Evolutionary conservation across 306 rosid genomes (phyloP).

Genomic region (Pyrus communis): DNA sequence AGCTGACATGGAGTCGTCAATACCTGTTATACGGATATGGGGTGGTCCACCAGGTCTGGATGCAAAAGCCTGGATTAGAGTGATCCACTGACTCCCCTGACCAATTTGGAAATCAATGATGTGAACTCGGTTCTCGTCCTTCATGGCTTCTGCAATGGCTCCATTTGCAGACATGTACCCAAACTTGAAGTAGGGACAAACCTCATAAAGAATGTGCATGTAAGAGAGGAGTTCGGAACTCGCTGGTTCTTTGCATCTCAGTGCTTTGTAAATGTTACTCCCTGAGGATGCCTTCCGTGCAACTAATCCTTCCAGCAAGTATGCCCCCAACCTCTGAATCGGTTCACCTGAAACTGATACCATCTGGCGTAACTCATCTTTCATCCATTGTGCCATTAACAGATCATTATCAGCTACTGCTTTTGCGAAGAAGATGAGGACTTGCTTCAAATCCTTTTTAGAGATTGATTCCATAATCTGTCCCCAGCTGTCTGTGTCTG

Average conservation of each 20-base stretch:
- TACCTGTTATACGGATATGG: constrained; percentile 86
- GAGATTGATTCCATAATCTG: constrained; percentile 60
- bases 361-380: constrained; percentile 68
- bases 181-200: constrained; percentile 90
- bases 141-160: constrained; percentile 98
- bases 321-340: constrained; percentile 91
- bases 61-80: constrained; percentile 93
- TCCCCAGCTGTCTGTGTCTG: constrained; percentile 67
- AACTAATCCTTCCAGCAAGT: constrained; percentile 92
- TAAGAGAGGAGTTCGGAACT: constrained; percentile 70
- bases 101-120: constrained; percentile 88
- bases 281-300: constrained; percentile 62
- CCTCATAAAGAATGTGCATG: constrained; percentile 86
- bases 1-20: constrained; percentile 74
- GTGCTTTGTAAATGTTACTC: constrained; percentile 64
- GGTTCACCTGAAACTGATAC: constrained; percentile 95
- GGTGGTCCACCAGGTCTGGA: constrained; percentile 99
- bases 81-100: constrained; percentile 94
- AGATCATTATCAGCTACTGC: constrained; percentile 66
- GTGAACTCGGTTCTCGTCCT: constrained; percentile 71
- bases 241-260: constrained; percentile 80
- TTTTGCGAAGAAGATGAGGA: constrained; percentile 67
- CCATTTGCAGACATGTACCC: constrained; percentile 99
- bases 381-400: constrained; percentile 63
- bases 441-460: constrained; percentile 53